Base-by-base conservation (phyloP, 225 moss, liverwort and hornwort species). In the Pleurozium schreberi region DNA sequence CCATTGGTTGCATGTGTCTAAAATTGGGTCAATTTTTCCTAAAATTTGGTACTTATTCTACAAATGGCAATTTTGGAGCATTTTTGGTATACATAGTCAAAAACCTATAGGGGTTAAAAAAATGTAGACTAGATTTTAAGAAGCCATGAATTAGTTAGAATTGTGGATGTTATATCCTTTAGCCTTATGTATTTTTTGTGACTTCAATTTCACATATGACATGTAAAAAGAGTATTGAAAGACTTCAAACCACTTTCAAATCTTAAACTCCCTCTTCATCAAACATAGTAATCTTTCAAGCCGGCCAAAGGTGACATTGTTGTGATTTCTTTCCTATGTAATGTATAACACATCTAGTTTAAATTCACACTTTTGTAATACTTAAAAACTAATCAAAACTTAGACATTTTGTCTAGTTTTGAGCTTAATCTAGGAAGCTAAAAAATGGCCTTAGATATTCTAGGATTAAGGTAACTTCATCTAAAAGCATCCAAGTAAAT, bases 341-440 rank as follows among this genome's bases (percentile, higher is more conserved):
- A 74, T 47, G 2, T 2, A 31, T 18, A 31, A 30, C 1, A 18
- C 2, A 1, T 30, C 30, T 47, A 47, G 4, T 30, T 74, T 74
- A 11, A 30, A 47, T 74, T 30, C 3, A 2, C 4, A 45, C 0
- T 10, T 0, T 71, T 28, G 16, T 1, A 18, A 17, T 31, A 31
- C 11, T 5, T 8, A 4, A 6, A 47, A 74, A 47, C 6, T 11
- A 6, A 74, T 28, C 0, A 0, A 74, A 74, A 47, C 4, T 31
- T 47, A 12, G 18, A 31, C 1, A 6, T 19, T 47, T 47, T 31
- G 3, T 16, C 11, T 18, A 18, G 6, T 74, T 74, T 74, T 47
- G 73, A 30, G 6, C 5, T 11, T 31, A 47, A 1, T 30, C 2
- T 3, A 1, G 11, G 6, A 18, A 47, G 7, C 11, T 18, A 9